Percentiles rank a stretch among this genome's conserved stretches.
Conservation (phyloP, 345 rosid species). For the Erodium maritimum region DNA sequence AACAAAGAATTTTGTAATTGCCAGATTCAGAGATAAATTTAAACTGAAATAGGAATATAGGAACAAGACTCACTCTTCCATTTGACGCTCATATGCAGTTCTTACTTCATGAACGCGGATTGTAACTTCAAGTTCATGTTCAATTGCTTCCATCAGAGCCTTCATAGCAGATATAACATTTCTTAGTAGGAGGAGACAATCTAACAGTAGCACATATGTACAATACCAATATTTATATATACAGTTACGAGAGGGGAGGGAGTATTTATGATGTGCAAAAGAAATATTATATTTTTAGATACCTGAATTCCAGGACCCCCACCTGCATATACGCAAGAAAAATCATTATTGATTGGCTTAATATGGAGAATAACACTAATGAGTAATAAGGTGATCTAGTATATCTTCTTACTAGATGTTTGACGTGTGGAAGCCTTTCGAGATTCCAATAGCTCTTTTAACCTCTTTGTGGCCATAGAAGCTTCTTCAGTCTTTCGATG, state of each 20-base stretch:
- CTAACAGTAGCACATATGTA: neutral
- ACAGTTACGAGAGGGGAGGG: neutral
- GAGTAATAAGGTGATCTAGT: conserved; percentile 6
- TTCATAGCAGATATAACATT: conserved; percentile 13
- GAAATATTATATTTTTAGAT: conserved; percentile 4
- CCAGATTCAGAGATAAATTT: neutral
- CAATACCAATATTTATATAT: neutral
- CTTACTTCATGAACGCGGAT: conserved; percentile 93
- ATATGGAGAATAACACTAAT: conserved; percentile 4
- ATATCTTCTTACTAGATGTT: conserved; percentile 25
- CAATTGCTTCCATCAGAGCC: conserved; percentile 84
- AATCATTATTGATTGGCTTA: conserved; percentile 6
- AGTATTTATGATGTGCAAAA: too few species aligned
- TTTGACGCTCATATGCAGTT: conserved; percentile 73
- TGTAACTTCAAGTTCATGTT: conserved; percentile 92
- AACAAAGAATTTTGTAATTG: neutral
- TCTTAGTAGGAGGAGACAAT: conserved; percentile 9
- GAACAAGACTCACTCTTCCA: conserved; percentile 67
- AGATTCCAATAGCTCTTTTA: conserved; percentile 83
- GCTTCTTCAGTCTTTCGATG: conserved; percentile 99
- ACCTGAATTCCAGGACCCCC: conserved; percentile 82
- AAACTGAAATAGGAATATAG: neutral
- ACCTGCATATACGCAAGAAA: conserved; percentile 24
- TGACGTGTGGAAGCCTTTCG: conserved; percentile 71
- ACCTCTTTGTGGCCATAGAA: conserved; percentile 84